Conservation (phyloP, 805 yeast genomes). For the Tetrapisispora arboricola region DNA sequence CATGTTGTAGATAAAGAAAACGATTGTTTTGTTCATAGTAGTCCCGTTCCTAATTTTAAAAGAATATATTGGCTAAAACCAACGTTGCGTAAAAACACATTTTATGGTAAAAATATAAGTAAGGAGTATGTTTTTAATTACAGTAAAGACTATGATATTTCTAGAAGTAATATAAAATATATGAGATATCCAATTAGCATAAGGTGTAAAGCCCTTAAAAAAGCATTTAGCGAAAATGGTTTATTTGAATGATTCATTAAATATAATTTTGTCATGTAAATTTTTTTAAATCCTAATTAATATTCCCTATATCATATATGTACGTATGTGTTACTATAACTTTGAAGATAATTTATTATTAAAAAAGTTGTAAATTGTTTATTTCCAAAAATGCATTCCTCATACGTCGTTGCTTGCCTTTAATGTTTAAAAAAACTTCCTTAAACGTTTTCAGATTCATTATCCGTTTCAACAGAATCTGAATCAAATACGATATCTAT, state of each 20-base stretch:
- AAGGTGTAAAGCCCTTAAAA: constrained; percentile 13
- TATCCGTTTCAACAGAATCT: constrained; percentile 12
- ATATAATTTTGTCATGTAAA: too few species aligned
- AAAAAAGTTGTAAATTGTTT: too few species aligned
- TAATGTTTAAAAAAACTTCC: too few species aligned
- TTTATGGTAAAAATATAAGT: constrained; percentile 19
- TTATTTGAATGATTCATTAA: neutral
- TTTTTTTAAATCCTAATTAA: too few species aligned
- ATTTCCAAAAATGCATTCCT: too few species aligned
- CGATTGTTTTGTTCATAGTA: constrained; percentile 20
- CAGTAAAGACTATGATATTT: constrained; percentile 11
- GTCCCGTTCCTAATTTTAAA: constrained; percentile 25
- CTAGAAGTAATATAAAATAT: constrained; percentile 21
- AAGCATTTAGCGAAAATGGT: constrained; percentile 18
- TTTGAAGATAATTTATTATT: too few species aligned
- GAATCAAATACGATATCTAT: constrained; percentile 34
- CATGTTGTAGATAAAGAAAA: constrained; percentile 15
- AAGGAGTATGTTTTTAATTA: constrained; percentile 16
- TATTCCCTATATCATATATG: neutral
- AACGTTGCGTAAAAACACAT: constrained; percentile 14
- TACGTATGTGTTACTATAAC: too few species aligned
- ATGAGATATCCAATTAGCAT: constrained; percentile 23
- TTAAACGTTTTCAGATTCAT: neutral
- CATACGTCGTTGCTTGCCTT: too few species aligned
- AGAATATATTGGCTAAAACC: constrained; percentile 29